Evolutionary conservation across 306 rosid genomes (phyloP).

Genomic region (Albizia julibrissin): DNA sequence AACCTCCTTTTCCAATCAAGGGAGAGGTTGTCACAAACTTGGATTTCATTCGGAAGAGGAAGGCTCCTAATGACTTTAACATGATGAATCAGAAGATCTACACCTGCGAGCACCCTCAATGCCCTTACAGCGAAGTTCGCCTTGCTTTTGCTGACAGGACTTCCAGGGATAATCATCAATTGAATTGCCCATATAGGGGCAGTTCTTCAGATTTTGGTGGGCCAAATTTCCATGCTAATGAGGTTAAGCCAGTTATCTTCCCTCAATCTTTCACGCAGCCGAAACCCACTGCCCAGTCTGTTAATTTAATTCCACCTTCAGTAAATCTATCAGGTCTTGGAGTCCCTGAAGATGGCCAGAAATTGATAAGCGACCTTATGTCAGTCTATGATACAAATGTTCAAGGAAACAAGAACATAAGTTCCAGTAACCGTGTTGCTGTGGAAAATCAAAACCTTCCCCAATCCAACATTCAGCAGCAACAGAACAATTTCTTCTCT

Average conservation of each 20-base stretch:
- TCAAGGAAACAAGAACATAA: conserved; percentile 44
- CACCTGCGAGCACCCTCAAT: conserved; percentile 54
- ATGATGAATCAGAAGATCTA: conserved; percentile 47
- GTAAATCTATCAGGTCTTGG: conserved; percentile 53
- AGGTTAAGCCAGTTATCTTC: conserved; percentile 57
- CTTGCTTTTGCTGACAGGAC: conserved; percentile 53
- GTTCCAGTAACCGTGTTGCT: conserved; percentile 24
- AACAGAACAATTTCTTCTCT: conserved; percentile 34
- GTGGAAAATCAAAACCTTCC: conserved; percentile 40
- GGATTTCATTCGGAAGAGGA: conserved; percentile 61
- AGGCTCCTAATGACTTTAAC: conserved; percentile 48
- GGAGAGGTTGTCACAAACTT: conserved; percentile 50
- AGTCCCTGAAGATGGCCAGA: conserved; percentile 67
- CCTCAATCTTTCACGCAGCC: conserved; percentile 52
- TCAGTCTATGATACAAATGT: conserved; percentile 51
- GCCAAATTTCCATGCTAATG: conserved; percentile 55
- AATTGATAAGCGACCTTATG: conserved; percentile 61
- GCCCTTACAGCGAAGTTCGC: conserved; percentile 54
- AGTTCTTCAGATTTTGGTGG: conserved; percentile 45
- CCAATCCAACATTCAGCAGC: conserved; percentile 43
- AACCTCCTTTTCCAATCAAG: conserved; percentile 46
- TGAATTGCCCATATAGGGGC: conserved; percentile 51
- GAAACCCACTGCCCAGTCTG: conserved; percentile 41
- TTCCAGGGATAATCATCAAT: conserved; percentile 66
- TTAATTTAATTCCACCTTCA: conserved; percentile 45